Base-by-base conservation (phyloP, 768 basidiomycete genomes). In the Lepiota venenata region DNA sequence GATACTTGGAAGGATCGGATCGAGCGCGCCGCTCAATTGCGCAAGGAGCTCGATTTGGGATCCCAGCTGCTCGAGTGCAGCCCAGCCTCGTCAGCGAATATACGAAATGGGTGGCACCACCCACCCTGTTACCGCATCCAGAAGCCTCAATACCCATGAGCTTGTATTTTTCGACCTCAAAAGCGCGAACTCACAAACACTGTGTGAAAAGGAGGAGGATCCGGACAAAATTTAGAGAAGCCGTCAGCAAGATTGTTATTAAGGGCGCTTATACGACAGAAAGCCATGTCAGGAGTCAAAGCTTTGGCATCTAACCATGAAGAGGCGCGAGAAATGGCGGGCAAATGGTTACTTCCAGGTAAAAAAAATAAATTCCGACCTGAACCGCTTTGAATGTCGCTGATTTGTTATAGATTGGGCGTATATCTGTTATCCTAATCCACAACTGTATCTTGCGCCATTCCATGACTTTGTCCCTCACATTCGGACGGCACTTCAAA, bases 301-400 rank as follows among this genome's bases (percentile, higher is more conserved):
- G 37, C 29, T 11, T 15, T 54, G 5, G 45, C 20, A 3, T 54
- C 47, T 18, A 21, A 47, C 14, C 38, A 54, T 11, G 29, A 47
- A 4, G 52, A 47, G 18, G 52, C 46, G 29, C 35, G 22, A 1
- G 37, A 47, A 39, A 21, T 25, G 27, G 52, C 44, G 15, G 15
- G 47, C 37, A 47, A 54, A 18, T 54, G 52, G 52, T 38, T 54
- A 21, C 20, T 54, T 14, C 52, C 52, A 29, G 45, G 52, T 54
- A 39, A 6, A 42, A 39, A 6, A 42, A 25, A 25, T 25, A 25
- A 7, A 15, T 20, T 15, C 1, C 12, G 4, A 21, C 8, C 12
- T 20, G 15, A 29, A n/a, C 22, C 14, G 14, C 21, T 32, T 29
- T 18, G 11, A 9, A 9, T 41, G 25, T 25, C 15, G 10, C 22